Percentiles rank a stretch among this genome's conserved stretches.
phyloP scores from a whole-genome alignment of 2,329 filamentous ascomycete species.

The Aspergillus japonicus region DNA sequence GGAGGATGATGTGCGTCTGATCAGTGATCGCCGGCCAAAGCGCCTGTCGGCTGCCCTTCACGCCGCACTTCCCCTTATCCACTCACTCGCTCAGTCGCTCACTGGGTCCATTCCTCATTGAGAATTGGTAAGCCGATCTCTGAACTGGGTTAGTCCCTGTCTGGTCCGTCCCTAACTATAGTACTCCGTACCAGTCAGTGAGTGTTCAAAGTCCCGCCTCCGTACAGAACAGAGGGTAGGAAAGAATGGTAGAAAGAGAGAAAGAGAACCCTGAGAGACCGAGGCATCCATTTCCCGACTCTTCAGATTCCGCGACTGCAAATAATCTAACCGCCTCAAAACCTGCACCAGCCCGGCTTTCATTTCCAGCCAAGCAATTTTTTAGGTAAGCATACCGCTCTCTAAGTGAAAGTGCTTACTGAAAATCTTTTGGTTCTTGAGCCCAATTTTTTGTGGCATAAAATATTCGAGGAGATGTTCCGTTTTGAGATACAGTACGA shows the following conservation, averaged over 20 bases:
- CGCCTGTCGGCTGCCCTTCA: constrained; percentile 8
- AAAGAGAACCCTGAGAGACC: background rate
- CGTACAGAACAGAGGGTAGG: too few species aligned
- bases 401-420: background rate
- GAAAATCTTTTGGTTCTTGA: background rate
- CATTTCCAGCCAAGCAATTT: background rate
- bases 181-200: background rate
- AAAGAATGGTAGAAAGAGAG: too few species aligned
- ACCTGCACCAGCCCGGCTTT: background rate
- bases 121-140: background rate
- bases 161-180: background rate
- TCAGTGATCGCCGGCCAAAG: constrained; percentile 15
- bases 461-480: background rate
- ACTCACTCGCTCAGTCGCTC: background rate
- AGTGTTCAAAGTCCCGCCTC: background rate
- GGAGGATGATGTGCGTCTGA: constrained; percentile 27
- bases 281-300: background rate
- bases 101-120: constrained; percentile 5
- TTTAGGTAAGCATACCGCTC: background rate
- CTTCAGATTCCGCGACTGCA: background rate
- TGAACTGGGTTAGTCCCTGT: background rate
- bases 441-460: background rate
- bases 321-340: background rate
- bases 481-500: background rate
- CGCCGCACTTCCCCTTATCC: constrained; percentile 2